Evolutionary conservation across 2,329 filamentous ascomycete genomes (phyloP).

Genomic region (Botrytis sinoallii): DNA sequence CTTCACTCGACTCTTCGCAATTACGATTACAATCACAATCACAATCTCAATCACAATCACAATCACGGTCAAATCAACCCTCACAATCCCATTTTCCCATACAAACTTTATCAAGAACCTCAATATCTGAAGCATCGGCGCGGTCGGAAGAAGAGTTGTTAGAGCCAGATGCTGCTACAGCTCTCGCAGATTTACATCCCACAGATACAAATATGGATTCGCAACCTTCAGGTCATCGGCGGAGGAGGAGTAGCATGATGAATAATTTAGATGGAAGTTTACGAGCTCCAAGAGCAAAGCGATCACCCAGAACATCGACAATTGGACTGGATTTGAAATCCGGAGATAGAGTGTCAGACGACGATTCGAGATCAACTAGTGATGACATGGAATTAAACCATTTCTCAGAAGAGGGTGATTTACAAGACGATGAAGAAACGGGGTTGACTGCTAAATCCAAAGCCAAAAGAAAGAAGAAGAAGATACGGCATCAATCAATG

Average conservation of each 20-base stretch:
- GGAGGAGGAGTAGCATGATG: slow-evolving; percentile 37
- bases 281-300: slow-evolving; percentile 16
- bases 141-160: slow-evolving; percentile 23
- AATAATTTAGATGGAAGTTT: slow-evolving; percentile 27
- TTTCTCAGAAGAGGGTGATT: slow-evolving; percentile 65
- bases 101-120: slow-evolving; percentile 23
- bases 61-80: not conserved
- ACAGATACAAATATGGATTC: slow-evolving; percentile 30
- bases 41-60: not conserved
- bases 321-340: slow-evolving; percentile 27
- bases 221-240: slow-evolving; percentile 33
- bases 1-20: not conserved
- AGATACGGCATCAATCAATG: slow-evolving; percentile 63
- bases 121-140: slow-evolving; percentile 21
- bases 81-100: slow-evolving; percentile 22
- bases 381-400: slow-evolving; percentile 57
- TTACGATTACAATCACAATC: not conserved
- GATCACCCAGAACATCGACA: slow-evolving; percentile 25
- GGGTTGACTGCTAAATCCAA: slow-evolving; percentile 75
- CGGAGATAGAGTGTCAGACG: slow-evolving; percentile 28
- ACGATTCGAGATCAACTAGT: slow-evolving; percentile 35
- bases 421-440: slow-evolving; percentile 85
- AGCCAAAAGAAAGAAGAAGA: slow-evolving; percentile 63
- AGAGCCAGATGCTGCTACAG: slow-evolving; percentile 30
- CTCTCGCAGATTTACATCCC: slow-evolving; percentile 26